Conservation (phyloP, 2,329 filamentous ascomycete species). For the Grosmannia clavigera region DNA sequence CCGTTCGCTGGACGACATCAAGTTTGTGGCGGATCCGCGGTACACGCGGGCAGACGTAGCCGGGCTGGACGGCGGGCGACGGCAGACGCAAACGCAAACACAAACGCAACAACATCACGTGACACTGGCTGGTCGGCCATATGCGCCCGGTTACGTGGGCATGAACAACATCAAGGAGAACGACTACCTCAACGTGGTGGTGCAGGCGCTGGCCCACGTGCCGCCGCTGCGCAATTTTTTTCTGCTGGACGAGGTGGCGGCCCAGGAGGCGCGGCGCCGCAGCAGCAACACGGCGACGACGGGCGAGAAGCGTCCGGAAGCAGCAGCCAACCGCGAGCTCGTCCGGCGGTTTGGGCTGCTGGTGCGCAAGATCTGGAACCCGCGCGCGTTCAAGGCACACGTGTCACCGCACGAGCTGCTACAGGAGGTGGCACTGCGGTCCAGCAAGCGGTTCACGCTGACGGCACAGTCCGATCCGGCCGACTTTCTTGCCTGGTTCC, state of each 20-base stretch:
- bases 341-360: conserved; percentile 80
- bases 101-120: background rate
- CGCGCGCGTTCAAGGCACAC: conserved; percentile 88
- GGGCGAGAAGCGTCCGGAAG: background rate
- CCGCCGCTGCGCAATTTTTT: conserved; percentile 82
- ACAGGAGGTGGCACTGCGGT: conserved; percentile 82
- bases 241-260: conserved; percentile 68
- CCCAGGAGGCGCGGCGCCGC: background rate
- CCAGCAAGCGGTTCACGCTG: conserved; percentile 84
- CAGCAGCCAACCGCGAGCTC: conserved; percentile 53
- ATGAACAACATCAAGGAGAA: conserved; percentile 99
- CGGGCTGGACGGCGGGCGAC: conserved; percentile 51
- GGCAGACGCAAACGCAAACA: too few relatives aligned
- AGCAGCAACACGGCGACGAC: background rate
- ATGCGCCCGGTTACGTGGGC: conserved; percentile 87
- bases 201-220: conserved; percentile 85
- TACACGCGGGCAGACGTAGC: conserved; percentile 72
- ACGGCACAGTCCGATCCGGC: conserved; percentile 89
- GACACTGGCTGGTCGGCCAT: conserved; percentile 73
- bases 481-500: conserved; percentile 93
- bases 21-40: conserved; percentile 87
- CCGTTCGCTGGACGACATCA: conserved; percentile 93
- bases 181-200: conserved; percentile 93
- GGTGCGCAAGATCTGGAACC: conserved; percentile 96
- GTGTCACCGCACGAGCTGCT: conserved; percentile 95